Evolutionary conservation across 495 filamentous ascomycete genomes (phyloP).

Genomic region (Amniculicola lignicola): DNA sequence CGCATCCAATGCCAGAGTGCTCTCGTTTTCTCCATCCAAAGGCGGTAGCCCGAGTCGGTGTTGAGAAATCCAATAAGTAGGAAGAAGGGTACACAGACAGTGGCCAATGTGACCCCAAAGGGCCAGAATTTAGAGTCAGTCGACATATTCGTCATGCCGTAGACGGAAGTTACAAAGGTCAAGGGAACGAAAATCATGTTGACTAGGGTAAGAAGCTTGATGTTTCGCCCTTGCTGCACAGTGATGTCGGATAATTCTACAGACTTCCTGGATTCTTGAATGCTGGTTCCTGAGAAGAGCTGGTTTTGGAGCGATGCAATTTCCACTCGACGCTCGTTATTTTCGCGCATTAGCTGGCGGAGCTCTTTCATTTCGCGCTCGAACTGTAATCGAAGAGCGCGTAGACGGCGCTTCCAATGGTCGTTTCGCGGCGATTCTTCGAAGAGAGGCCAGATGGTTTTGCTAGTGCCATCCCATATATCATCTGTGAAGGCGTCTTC

Average conservation of each 20-base stretch:
- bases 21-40: constrained; percentile 17
- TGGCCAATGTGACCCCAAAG: constrained; percentile 43
- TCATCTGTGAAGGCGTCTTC: constrained; percentile 49
- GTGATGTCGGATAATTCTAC: constrained; percentile 43
- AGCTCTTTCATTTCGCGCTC: constrained; percentile 34
- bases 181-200: constrained; percentile 50
- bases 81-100: constrained; percentile 48
- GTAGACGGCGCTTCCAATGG: constrained; percentile 28
- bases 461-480: constrained; percentile 51
- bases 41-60: constrained; percentile 31
- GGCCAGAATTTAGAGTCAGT: constrained; percentile 34
- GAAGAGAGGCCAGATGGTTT: constrained; percentile 45
- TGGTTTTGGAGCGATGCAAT: constrained; percentile 44
- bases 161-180: constrained; percentile 48
- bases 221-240: constrained; percentile 47
- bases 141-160: constrained; percentile 48
- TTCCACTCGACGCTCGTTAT: constrained; percentile 36
- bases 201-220: constrained; percentile 51
- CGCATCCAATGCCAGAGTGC: constrained; percentile 14
- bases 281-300: constrained; percentile 46
- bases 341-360: constrained; percentile 27
- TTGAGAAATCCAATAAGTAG: constrained; percentile 47
- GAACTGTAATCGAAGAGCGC: constrained; percentile 29
- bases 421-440: constrained; percentile 33
- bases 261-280: constrained; percentile 42